Conservation (phyloP, 2,329 filamentous ascomycete species). For the Xylariaceae sp. region DNA sequence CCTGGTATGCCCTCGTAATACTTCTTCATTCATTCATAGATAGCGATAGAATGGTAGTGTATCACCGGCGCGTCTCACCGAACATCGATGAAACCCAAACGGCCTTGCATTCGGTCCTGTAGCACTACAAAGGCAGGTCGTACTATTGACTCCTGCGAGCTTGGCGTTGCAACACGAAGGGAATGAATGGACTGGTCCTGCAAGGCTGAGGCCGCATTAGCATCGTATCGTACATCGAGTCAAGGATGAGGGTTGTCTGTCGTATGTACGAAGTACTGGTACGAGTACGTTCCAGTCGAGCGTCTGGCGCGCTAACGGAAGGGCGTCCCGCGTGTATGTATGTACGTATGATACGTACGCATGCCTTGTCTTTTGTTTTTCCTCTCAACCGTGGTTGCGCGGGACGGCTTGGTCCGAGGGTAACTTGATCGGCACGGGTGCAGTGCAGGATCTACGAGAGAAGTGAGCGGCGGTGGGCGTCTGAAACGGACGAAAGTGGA, state of each 20-base stretch:
- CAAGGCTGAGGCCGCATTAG: constrained; percentile 16
- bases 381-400: constrained; percentile 3
- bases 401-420: neutral
- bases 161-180: constrained; percentile 11
- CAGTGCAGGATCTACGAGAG: neutral
- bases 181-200: constrained; percentile 4
- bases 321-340: neutral
- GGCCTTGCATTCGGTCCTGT: neutral
- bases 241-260: neutral
- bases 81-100: constrained; percentile 1
- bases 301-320: constrained; percentile 1
- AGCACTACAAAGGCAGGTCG: neutral
- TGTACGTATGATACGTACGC: no score
- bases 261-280: no score
- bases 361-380: no score
- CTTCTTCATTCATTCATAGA: neutral
- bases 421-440: neutral
- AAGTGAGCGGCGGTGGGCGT: neutral
- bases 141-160: neutral
- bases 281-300: neutral
- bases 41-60: neutral
- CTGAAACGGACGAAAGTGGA: neutral
- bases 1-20: neutral
- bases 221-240: constrained; percentile 1
- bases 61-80: constrained; percentile 1